These are phyloP conservation scores for Amaranthus tricolor DNA, from an alignment of 179 eudicot genomes.

Conservation along the genomic window DNA sequence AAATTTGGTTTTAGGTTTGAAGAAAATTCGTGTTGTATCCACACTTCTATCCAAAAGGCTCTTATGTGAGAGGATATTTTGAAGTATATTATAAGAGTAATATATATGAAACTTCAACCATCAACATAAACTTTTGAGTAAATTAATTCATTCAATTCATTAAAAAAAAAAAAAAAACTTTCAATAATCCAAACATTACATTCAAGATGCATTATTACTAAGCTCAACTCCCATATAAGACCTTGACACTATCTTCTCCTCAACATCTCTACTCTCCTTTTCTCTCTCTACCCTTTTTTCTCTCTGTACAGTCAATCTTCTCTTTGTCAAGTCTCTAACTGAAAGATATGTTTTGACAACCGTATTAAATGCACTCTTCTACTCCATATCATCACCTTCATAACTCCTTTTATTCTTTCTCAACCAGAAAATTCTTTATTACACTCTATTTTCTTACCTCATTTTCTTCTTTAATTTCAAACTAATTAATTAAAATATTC, in stretches of 20 bases:
- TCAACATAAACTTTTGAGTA: too few relatives aligned
- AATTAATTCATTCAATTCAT: neutral
- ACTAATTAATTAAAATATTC: neutral
- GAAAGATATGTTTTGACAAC: conserved; percentile 23
- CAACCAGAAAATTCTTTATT: neutral
- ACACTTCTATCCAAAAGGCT: too few relatives aligned
- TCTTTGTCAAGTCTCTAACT: conserved; percentile 24
- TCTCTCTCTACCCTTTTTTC: neutral
- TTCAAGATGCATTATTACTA: too few relatives aligned
- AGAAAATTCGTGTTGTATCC: too few relatives aligned
- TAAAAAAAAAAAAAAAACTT: neutral
- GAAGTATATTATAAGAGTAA: too few relatives aligned
- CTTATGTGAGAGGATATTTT: too few relatives aligned
- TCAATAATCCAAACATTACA: too few relatives aligned
- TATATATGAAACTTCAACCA: too few relatives aligned
- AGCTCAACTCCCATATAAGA: conserved; percentile 9
- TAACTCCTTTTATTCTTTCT: neutral
- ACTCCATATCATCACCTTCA: neutral
- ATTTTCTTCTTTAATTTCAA: neutral
- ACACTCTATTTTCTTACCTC: too few relatives aligned
- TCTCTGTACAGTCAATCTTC: neutral
- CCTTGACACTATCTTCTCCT: conserved; percentile 8
- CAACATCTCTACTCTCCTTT: neutral
- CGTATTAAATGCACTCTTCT: conserved; percentile 20
- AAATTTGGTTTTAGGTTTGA: too few relatives aligned